Percentiles rank a stretch among this genome's conserved stretches.
These are phyloP conservation scores for Cucumis variabilis DNA, from an alignment of 331 rosid species.

Conservation along the genomic window DNA sequence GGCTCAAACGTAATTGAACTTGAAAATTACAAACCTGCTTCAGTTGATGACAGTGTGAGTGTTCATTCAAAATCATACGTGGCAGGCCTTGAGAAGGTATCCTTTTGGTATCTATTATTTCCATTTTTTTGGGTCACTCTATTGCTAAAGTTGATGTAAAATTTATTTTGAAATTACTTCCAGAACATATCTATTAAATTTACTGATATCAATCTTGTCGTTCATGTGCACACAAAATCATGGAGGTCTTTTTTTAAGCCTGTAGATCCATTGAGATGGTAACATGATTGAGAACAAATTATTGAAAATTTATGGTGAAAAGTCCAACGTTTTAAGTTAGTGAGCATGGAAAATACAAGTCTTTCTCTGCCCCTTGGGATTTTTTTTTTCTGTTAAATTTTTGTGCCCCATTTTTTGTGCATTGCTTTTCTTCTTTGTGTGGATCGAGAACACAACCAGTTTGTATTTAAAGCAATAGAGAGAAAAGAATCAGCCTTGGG, in stretches of 20 bases:
- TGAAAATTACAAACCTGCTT: constrained; percentile 70
- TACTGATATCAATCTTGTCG: not conserved
- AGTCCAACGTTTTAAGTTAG: not conserved
- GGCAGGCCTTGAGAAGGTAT: constrained; percentile 90
- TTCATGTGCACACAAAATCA: not conserved
- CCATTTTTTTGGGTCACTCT: not conserved
- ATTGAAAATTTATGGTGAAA: not conserved
- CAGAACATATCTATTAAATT: not conserved
- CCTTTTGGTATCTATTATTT: not conserved
- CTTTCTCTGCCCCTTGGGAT: not conserved
- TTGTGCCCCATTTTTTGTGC: not conserved
- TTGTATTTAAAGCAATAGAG: not conserved
- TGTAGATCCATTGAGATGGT: not conserved
- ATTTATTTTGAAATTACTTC: not conserved
- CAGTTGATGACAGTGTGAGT: constrained; percentile 76
- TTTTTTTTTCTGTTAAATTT: not conserved
- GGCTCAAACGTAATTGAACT: constrained; percentile 75
- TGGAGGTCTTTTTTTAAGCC: not conserved
- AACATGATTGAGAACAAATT: not conserved
- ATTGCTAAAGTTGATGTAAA: not conserved
- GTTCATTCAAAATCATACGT: constrained; percentile 85
- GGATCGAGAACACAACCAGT: not conserved
- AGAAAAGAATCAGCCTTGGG: not conserved
- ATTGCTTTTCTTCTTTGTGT: not conserved
- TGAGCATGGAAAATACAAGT: not conserved